These are phyloP conservation scores for Fonsecaea multimorphosa DNA, from an alignment of 2,329 filamentous ascomycete species.

Conservation along the genomic window DNA sequence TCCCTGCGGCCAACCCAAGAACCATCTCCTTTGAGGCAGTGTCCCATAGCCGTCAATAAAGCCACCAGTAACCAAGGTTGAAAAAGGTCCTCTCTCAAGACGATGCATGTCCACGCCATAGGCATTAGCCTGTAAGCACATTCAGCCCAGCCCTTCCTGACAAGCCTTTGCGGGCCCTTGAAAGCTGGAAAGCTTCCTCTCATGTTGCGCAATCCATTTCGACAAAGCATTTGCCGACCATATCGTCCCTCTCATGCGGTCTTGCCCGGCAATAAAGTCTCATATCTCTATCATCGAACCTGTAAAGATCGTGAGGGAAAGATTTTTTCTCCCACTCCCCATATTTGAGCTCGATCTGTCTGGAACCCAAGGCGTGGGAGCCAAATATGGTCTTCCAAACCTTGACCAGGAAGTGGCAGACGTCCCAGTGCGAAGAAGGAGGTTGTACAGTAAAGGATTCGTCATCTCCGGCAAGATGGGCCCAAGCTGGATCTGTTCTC, in stretches of 20 bases:
- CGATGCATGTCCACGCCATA: not conserved
- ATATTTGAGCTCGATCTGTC: slow-evolving; percentile 34
- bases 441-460: slow-evolving; percentile 5
- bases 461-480: not conserved
- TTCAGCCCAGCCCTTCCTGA: not conserved
- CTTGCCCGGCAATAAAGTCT: slow-evolving; percentile 25
- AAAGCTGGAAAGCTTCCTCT: slow-evolving; percentile 15
- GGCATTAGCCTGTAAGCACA: not conserved
- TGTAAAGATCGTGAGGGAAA: not conserved
- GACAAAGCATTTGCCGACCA: slow-evolving; percentile 20
- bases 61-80: no score
- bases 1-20: no score
- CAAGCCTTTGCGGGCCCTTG: slow-evolving; percentile 5
- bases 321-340: slow-evolving; percentile 35
- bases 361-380: slow-evolving; percentile 16
- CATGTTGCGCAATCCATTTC: slow-evolving; percentile 29
- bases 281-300: slow-evolving; percentile 11
- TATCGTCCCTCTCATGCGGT: slow-evolving; percentile 34
- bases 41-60: no score
- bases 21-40: no score
- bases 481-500: not conserved
- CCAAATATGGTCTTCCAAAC: slow-evolving; percentile 34
- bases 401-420: slow-evolving; percentile 19
- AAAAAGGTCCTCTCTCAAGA: no score
- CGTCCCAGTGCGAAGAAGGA: slow-evolving; percentile 22